phyloP scores from a whole-genome alignment of 805 yeast genomes.

The Lipomyces sp. region DNA sequence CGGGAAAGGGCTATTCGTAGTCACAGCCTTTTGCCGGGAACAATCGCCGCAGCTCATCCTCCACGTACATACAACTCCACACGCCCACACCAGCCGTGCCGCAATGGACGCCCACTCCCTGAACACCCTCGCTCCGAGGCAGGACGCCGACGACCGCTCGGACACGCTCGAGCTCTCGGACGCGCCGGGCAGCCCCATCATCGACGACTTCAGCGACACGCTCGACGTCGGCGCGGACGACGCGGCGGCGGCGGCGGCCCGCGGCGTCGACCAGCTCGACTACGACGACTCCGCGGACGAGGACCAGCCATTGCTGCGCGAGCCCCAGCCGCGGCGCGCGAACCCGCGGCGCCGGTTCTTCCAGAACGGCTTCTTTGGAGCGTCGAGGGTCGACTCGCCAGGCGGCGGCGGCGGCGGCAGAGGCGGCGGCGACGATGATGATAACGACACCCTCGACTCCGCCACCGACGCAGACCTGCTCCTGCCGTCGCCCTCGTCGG shows the following conservation, averaged over 20 bases:
- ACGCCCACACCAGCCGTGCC: too few relatives aligned
- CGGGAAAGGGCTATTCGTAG: too few relatives aligned
- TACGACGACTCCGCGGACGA: constrained; percentile 26
- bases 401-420: neutral
- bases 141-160: neutral
- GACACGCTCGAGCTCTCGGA: constrained; percentile 5
- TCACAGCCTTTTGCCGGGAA: too few relatives aligned
- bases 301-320: constrained; percentile 12
- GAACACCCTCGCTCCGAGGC: too few relatives aligned
- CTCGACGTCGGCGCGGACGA: neutral
- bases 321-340: constrained; percentile 14
- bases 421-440: constrained; percentile 6
- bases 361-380: constrained; percentile 6
- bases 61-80: too few relatives aligned
- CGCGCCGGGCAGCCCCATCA: constrained; percentile 24
- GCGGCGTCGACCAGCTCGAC: constrained; percentile 21
- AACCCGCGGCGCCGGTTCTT: constrained; percentile 6
- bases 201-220: constrained; percentile 16
- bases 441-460: constrained; percentile 8
- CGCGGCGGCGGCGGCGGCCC: neutral
- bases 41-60: too few relatives aligned
- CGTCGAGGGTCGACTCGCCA: constrained; percentile 2
- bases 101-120: too few relatives aligned
- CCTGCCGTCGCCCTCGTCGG: constrained; percentile 28
- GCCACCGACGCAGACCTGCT: constrained; percentile 26